Evolutionary conservation across 2,329 filamentous ascomycete genomes (phyloP), one percentile per base, ranked within the genome.

Genomic region (Botrytis pseudocinerea): DNA sequence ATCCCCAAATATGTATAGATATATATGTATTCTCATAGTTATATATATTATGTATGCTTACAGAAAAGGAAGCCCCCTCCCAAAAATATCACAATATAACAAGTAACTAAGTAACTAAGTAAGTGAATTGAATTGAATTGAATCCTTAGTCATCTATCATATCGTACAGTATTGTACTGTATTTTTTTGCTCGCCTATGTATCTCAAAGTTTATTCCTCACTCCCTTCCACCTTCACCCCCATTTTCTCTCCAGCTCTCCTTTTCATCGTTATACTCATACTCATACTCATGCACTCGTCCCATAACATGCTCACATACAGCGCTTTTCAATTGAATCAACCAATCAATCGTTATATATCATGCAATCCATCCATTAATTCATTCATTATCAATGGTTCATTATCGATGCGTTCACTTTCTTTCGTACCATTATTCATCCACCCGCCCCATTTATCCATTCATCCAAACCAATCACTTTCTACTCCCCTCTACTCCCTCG

Each of bases 261-360:
- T 18, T 40, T 18, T 20, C 38, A n/a, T 42, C 28, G 12, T 32
- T 28, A 18, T 51, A 5, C 20, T 65, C 63, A 9, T 35, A 6
- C 20, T 32, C n/a, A 8, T 54, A 54, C 25, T 28, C n/a, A 54
- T 28, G n/a, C n/a, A 57, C 3, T 38, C 32, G 22, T 28, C 8
- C 28, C 44, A 57, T 18, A n/a, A 57, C 51, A 57, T 57, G 28
- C 48, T 57, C 65, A 28, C 48, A n/a, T 28, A 22, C 28, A 51
- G 2, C 35, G n/a, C 25, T 68, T 18, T 68, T 38, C 65, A 57
- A 25, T 54, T 5, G 35, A 65, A 48, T 48, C 64, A 66, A 28
- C 14, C 65, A 57, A 68, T 42, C 65, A 68, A 68, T 57, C 65
- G 18, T 68, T 48, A 68, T 57, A 68, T 66, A 54, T 66, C 46